Base-by-base conservation (phyloP, 495 filamentous ascomycete species). In the Usnea hakonensis region DNA sequence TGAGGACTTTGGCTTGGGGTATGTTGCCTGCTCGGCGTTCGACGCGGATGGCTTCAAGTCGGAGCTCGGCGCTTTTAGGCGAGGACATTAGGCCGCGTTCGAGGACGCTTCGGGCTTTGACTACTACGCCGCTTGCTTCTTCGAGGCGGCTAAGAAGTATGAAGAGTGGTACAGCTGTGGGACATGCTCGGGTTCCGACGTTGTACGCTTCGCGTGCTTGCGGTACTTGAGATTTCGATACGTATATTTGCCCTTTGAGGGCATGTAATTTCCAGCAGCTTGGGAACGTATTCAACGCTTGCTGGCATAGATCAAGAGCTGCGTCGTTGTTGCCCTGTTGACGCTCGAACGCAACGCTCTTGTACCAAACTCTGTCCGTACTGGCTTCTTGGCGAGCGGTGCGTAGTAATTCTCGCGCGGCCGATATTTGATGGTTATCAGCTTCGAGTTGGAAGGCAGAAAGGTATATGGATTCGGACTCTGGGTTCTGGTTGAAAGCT, bases 161-260 rank as follows among this genome's bases (percentile, higher is more conserved):
- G 89, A 91, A 97, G 14, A 99, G 82, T 0, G 92, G 85, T 1
- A 93, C 84, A 2, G 89, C 90, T 32, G 87, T 85, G 5, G 90
- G 82, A 55, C 90, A 91, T 19, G 90, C 91, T 54, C 91, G 87
- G 4, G 90, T 95, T 46, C 95, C 94, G 40, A 89, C 88, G 64
- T 83, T 84, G 75, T 94, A 97, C 1, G 95, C 92, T 71, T 99
- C 91, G 53, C 92, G 84, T 5, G 95, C 94, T 70, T 95, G 88
- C 0, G 89, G 85, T 41, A 89, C 76, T 70, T 89, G 89, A 63
- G 78, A 82, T 57, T 89, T 81, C 19, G 83, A 76, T 67, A 96
- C 89, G 80, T 97, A 99, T 64, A 97, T 90, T 67, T 99, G 94
- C 5, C 95, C 94, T 75, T 97, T 99, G 78, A 96, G 90, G 90